A percentile compares a stretch with the other conserved stretches of the same genome.
Conservation (phyloP, 2,329 filamentous ascomycete genomes). For the Sordariomycetes sp. region DNA sequence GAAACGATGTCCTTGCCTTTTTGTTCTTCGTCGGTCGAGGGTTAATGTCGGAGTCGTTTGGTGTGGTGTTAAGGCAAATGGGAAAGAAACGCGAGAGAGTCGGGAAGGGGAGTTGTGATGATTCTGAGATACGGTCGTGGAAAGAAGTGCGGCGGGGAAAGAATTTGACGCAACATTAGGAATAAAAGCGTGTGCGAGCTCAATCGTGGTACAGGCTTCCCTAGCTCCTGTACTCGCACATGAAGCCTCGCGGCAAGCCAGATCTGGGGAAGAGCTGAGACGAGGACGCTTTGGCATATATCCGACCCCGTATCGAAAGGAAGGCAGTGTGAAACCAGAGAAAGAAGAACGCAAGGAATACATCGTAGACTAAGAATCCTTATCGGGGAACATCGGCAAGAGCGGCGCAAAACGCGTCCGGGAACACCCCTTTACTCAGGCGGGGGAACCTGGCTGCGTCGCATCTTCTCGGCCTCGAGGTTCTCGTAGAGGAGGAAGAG, state of each 20-base stretch:
- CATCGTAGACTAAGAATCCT: slow-evolving; percentile 4
- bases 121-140: slow-evolving; percentile 1
- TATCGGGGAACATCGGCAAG: background rate
- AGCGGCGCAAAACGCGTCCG: background rate
- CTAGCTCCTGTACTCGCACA: slow-evolving; percentile 8
- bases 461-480: slow-evolving; percentile 96
- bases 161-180: slow-evolving; percentile 4
- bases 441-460: slow-evolving; percentile 65
- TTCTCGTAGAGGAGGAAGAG: slow-evolving; percentile 97
- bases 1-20: background rate
- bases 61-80: background rate
- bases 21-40: background rate
- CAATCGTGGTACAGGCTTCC: slow-evolving; percentile 4
- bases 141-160: slow-evolving; percentile 1
- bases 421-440: slow-evolving; percentile 26
- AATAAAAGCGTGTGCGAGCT: slow-evolving; percentile 2
- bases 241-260: slow-evolving; percentile 50
- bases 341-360: slow-evolving; percentile 13
- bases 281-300: slow-evolving; percentile 35
- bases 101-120: background rate
- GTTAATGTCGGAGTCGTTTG: background rate
- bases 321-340: slow-evolving; percentile 12
- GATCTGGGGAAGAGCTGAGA: slow-evolving; percentile 39
- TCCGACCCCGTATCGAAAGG: slow-evolving; percentile 27
- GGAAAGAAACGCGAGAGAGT: background rate